phyloP scores from a whole-genome alignment of 208 protist genomes.

The Trypanosoma conorhini region DNA sequence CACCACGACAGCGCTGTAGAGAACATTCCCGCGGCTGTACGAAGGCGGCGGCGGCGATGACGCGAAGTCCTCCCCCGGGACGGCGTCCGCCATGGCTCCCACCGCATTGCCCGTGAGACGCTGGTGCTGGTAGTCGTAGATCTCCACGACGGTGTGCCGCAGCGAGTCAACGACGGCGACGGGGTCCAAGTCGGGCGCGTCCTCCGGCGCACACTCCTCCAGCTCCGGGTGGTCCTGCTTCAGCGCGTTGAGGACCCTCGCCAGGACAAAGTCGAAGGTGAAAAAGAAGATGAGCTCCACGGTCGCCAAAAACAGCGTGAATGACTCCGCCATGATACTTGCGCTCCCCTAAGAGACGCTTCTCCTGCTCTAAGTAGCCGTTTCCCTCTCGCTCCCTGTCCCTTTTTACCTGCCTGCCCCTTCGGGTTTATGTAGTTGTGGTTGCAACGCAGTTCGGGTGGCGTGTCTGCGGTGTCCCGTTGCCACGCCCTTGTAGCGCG shows the following conservation, averaged over 20 bases:
- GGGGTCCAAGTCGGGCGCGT: constrained; percentile 73
- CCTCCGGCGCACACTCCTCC: constrained; percentile 63
- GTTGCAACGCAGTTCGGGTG: too few species aligned
- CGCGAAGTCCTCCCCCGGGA: background rate
- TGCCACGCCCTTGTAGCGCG: too few species aligned
- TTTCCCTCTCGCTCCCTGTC: background rate
- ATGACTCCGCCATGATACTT: background rate
- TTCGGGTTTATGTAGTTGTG: background rate
- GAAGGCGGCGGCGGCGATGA: background rate
- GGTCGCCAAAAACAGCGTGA: constrained; percentile 36
- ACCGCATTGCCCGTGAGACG: constrained; percentile 22
- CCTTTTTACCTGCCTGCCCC: background rate
- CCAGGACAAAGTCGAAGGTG: constrained; percentile 56
- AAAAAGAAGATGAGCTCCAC: constrained; percentile 62
- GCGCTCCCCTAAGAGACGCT: background rate
- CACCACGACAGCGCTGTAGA: constrained; percentile 64
- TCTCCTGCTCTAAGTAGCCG: constrained; percentile 26
- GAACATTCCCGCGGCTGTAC: constrained; percentile 24
- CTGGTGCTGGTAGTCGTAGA: constrained; percentile 49
- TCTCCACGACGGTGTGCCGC: constrained; percentile 45
- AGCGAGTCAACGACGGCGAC: constrained; percentile 52
- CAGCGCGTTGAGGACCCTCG: constrained; percentile 43
- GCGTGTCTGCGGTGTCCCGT: too few species aligned
- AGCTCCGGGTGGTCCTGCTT: constrained; percentile 68
- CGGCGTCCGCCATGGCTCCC: background rate